Percentiles rank a stretch among this genome's conserved stretches.
Conservation (phyloP, 2,329 filamentous ascomycete genomes). For the Talaromyces sp. region DNA sequence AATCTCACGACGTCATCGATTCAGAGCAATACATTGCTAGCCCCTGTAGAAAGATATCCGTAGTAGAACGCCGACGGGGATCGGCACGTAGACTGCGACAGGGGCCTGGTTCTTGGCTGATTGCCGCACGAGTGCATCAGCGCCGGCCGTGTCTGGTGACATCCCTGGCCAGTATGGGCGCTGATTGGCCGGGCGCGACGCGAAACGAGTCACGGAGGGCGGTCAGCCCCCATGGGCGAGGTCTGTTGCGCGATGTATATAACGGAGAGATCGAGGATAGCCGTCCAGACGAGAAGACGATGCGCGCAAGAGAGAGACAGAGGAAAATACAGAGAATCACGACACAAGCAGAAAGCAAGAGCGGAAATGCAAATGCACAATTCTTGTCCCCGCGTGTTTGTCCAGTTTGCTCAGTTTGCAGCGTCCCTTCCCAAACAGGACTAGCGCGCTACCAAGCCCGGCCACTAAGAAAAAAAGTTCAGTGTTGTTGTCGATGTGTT, state of each 20-base stretch:
- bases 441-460: not conserved
- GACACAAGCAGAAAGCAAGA: not conserved
- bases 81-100: not conserved
- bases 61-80: not conserved
- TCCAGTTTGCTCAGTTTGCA: not conserved
- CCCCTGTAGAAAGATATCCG: not conserved
- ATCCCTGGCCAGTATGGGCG: not conserved
- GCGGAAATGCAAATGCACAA: not conserved
- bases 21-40: not conserved
- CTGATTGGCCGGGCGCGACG: not conserved
- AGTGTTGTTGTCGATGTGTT: not conserved
- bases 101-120: not conserved
- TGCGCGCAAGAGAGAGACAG: not conserved
- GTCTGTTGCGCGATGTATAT: not conserved
- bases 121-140: not conserved
- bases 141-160: not conserved
- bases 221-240: not conserved
- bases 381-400: slow-evolving; percentile 1
- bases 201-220: not conserved
- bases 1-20: not conserved
- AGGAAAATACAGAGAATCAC: not conserved
- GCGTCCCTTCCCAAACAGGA: not conserved
- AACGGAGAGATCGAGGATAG: not conserved
- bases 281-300: not conserved
- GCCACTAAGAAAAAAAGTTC: not conserved